phyloP scores from a whole-genome alignment of 768 basidiomycete species.

The Hypholoma sublateritium region DNA sequence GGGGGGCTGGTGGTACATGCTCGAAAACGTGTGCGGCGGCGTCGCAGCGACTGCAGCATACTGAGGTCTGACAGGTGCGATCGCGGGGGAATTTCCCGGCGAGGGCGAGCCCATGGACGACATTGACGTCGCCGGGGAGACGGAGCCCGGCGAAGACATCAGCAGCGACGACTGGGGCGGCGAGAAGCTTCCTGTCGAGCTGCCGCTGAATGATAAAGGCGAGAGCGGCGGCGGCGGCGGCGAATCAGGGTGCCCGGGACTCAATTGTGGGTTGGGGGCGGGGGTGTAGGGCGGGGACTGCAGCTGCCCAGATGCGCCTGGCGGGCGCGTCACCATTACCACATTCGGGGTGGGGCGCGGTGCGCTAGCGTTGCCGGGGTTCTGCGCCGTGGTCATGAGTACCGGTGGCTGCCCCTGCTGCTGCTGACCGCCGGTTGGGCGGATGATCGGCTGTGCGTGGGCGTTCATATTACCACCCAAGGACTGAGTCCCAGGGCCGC shows the following conservation, averaged over 20 bases:
- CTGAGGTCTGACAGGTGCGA: constrained; percentile 5
- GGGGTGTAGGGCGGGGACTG: not conserved
- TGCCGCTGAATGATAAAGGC: constrained; percentile 7
- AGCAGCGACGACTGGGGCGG: constrained; percentile 18
- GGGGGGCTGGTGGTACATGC: not conserved
- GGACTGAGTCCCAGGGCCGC: not conserved
- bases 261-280: not conserved
- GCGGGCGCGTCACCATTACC: not conserved
- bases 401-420: not conserved
- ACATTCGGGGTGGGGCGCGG: not conserved
- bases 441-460: not conserved
- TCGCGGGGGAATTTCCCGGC: not conserved
- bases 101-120: not conserved
- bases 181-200: constrained; percentile 7
- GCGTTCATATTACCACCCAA: not conserved
- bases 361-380: not conserved
- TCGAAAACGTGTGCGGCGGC: constrained; percentile 15
- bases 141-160: constrained; percentile 13
- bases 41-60: constrained; percentile 10
- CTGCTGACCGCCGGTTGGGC: not conserved
- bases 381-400: not conserved
- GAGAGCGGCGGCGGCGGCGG: constrained; percentile 5
- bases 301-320: not conserved
- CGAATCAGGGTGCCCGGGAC: not conserved
- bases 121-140: not conserved